phyloP scores from a whole-genome alignment of 306 rosid species.

The Trifolium dubium region DNA sequence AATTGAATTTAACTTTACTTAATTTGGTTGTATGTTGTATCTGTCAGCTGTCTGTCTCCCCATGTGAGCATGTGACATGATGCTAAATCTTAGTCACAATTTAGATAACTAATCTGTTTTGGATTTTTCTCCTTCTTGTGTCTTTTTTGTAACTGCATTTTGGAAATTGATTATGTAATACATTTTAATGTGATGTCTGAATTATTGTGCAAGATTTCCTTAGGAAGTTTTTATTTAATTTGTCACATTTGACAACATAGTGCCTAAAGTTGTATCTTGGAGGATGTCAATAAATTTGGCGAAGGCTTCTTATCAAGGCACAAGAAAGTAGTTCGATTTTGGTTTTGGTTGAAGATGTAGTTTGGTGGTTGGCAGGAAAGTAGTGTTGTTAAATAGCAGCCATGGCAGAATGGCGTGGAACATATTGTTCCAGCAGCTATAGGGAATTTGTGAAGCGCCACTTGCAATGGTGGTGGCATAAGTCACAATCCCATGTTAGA shows the following conservation, averaged over 20 bases:
- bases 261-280: slow-evolving; percentile 14
- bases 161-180: slow-evolving; percentile 21
- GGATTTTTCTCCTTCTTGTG: slow-evolving; percentile 1
- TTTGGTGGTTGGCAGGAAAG: slow-evolving; percentile 1
- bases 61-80: slow-evolving; percentile 45
- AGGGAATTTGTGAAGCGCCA: neutral
- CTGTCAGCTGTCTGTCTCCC: slow-evolving; percentile 38
- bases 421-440: neutral
- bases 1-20: slow-evolving; percentile 11
- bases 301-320: neutral
- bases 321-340: neutral
- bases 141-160: neutral
- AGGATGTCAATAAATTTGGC: neutral
- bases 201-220: neutral
- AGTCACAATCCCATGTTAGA: neutral
- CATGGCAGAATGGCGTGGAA: neutral
- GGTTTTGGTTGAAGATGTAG: neutral
- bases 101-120: neutral
- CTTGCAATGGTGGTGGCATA: neutral
- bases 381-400: neutral
- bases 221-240: neutral
- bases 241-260: slow-evolving; percentile 4
- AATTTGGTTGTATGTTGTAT: slow-evolving; percentile 19
- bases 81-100: slow-evolving; percentile 24
- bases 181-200: neutral